These are phyloP conservation scores for Telopea speciosissima DNA, from an alignment of 177 flowering plant genomes.

Conservation along the genomic window DNA sequence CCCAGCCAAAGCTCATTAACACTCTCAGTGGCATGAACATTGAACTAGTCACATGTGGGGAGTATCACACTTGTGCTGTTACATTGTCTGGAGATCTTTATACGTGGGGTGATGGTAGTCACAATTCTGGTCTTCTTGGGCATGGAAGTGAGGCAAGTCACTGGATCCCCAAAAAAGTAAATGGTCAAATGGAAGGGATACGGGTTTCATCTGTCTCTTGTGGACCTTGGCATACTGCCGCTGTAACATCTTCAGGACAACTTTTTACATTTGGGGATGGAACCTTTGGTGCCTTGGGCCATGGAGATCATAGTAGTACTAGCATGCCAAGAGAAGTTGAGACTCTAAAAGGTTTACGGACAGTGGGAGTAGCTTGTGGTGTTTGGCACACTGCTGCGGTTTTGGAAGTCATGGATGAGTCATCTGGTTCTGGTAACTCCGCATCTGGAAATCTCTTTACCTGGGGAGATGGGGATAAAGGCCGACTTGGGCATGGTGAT, in stretches of 20 bases:
- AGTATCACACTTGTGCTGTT: slow-evolving; percentile 43
- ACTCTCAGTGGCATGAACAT: slow-evolving; percentile 24
- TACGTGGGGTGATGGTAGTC: slow-evolving; percentile 42
- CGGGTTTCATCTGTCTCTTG: slow-evolving; percentile 34
- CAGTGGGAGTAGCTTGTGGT: slow-evolving; percentile 39
- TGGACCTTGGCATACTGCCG: slow-evolving; percentile 55
- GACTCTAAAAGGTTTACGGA: slow-evolving; percentile 30
- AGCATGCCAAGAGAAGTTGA: slow-evolving; percentile 38
- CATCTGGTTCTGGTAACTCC: slow-evolving; percentile 26
- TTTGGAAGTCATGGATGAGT: slow-evolving; percentile 26
- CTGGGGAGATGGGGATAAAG: slow-evolving; percentile 55
- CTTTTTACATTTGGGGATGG: slow-evolving; percentile 60
- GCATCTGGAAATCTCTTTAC: slow-evolving; percentile 39
- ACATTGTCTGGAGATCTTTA: slow-evolving; percentile 38
- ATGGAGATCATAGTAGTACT: slow-evolving; percentile 30
- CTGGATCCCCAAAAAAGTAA: slow-evolving; percentile 40
- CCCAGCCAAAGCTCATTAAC: slow-evolving; percentile 29
- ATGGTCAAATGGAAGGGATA: slow-evolving; percentile 34
- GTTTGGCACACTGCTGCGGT: slow-evolving; percentile 58
- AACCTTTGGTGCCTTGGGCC: slow-evolving; percentile 51
- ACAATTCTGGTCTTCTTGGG: slow-evolving; percentile 28
- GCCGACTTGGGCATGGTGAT: slow-evolving; percentile 50
- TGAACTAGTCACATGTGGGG: slow-evolving; percentile 41
- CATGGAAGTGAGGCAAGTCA: slow-evolving; percentile 31
- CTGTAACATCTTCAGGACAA: slow-evolving; percentile 36